Evolutionary conservation across 2,329 filamentous ascomycete species (phyloP), one percentile per base, ranked within the genome.

Genomic region (Neonectria magnoliae): DNA sequence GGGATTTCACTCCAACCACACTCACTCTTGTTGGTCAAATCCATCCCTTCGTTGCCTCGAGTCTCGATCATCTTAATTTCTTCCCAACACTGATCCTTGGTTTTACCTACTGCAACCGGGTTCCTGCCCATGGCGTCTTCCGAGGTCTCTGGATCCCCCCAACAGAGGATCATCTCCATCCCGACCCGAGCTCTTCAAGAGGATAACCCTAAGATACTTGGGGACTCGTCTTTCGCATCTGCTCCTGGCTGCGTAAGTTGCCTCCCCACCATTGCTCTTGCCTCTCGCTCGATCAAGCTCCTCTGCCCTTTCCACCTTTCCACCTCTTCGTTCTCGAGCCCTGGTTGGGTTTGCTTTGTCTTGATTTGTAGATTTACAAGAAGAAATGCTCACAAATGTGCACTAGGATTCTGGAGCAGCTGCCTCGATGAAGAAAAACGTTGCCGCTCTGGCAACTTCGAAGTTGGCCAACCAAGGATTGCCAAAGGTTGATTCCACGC

Each of bases 401-500:
- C 18, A 68, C 60, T 61, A 78, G 69, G 73, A 74, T 20, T 62
- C 60, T 27, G 62, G 60, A 41, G 58, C 69, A 25, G 52, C 20
- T n/a, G 42, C 63, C 10, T 50, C 70, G 2, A 64, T 69, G 54
- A 84, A 84, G 73, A 85, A 83, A 69, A 76, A 78, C n/a, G 76
- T 84, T 31, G 77, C 80, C 41, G 81, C 81, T 42, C 78, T 89
- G 67, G 76, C 82, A 29, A 83, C 86, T 5, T 86, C 84, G 53
- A 88, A 86, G 72, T 75, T 88, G 68, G 82, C 81, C 60, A 89
- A 88, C 63, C 85, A 88, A 75, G 81, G 79, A 71, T 79, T 75
- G 67, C 78, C 81, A 71, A 88, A 88, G 84, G 87, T 88, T 67
- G 62, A 52, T 48, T 51, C n/a, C 18, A 27, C 54, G 57, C 18